Percentiles rank a stretch among this genome's conserved stretches.
phyloP scores from a whole-genome alignment of 2,329 filamentous ascomycete species.

The Trichoderma brevicompactum region DNA sequence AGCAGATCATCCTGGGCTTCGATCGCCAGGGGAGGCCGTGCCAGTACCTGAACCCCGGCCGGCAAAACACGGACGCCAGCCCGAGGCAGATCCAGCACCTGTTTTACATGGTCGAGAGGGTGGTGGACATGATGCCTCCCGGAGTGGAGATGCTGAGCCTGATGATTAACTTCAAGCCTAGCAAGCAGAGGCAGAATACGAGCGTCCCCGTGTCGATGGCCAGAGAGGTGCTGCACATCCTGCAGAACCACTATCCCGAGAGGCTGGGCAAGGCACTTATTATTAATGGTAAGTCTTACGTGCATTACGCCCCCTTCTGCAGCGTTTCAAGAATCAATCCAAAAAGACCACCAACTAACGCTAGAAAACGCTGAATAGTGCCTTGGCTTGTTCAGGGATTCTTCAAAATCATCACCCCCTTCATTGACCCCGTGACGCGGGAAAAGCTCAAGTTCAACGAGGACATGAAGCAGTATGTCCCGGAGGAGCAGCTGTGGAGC shows the following conservation, averaged over 20 bases:
- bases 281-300: constrained; percentile 70
- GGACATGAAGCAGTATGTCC: constrained; percentile 81
- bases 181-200: constrained; percentile 73
- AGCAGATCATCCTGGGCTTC: constrained; percentile 87
- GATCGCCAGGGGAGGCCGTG: constrained; percentile 86
- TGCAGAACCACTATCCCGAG: constrained; percentile 96
- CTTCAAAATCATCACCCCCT: constrained; percentile 94
- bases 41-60: constrained; percentile 84
- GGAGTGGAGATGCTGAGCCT: constrained; percentile 86
- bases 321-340: not conserved
- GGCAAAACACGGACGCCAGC: constrained; percentile 88
- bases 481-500: constrained; percentile 79
- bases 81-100: constrained; percentile 91
- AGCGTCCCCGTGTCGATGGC: constrained; percentile 75
- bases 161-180: constrained; percentile 88
- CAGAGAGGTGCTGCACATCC: constrained; percentile 82
- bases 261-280: constrained; percentile 86
- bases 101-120: constrained; percentile 92
- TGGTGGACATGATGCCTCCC: constrained; percentile 83
- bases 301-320: not conserved
- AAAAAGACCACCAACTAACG: not conserved
- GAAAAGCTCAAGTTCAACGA: constrained; percentile 99
- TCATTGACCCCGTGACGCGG: constrained; percentile 92
- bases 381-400: constrained; percentile 92
- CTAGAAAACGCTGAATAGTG: constrained; percentile 54